Base-by-base conservation (phyloP, 768 basidiomycete genomes). In the Agrocybe pediades region DNA sequence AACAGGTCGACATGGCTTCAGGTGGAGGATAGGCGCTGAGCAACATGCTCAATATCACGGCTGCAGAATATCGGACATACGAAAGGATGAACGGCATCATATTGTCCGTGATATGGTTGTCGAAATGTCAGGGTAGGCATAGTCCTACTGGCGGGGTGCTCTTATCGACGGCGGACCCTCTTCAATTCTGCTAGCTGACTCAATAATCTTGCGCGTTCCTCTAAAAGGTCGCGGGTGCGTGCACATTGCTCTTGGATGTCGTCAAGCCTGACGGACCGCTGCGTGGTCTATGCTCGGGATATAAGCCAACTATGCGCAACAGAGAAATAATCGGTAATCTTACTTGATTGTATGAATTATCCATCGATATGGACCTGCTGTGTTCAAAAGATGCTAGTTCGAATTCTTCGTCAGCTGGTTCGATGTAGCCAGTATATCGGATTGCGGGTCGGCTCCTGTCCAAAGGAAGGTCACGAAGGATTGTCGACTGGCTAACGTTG, bases 181-280 rank as follows among this genome's bases (percentile, higher is more conserved):
- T 70, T 67, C 15, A 85, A 59, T 9, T 70, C 72, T 0, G 84
- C 83, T 9, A 88, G 63, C 62, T 84, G 81, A 4, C 74, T 76
- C 41, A 85, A 65, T 20, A 88, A 62, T 33, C 74, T 69, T 0
- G 85, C 83, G 0, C 86, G 80, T 58, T 87, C 83, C 15, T 80
- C 78, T 16, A 87, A 55, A 6, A 88, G 72, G 11, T 78, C 71
- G 16, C 79, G 66, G 1, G 82, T 84, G 30, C 77, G 73, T 16
- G 61, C 65, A 19, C 68, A 66, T 36, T 71, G 68, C 46, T 67
- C 61, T 36, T 62, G 57, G 21, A 65, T 60, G 3, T 61, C 46
- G 23, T 54, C 54, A 11, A 55, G 56, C 36, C 54, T 59, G 25
- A 49, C 33, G 6, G 56, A 47, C 11, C 27, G 45, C 25, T 39